Conservation (phyloP, 441 rosid genomes). For the Eutrema salsugineum region DNA sequence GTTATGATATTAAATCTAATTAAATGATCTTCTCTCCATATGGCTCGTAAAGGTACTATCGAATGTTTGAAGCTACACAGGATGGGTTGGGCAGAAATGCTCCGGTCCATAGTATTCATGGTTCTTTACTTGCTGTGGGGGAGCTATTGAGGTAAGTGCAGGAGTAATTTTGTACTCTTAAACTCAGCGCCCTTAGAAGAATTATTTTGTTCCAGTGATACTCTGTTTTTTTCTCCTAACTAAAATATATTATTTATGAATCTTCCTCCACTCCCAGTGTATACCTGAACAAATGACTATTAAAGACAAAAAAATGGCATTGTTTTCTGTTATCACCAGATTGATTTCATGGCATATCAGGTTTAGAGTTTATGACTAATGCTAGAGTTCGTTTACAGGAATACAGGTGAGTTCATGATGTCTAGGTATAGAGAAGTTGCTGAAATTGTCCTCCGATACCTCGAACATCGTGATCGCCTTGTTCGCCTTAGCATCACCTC, state of each 20-base stretch:
- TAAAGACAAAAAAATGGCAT: background rate
- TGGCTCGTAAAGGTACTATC: slow-evolving; percentile 73
- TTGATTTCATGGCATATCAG: slow-evolving; percentile 1
- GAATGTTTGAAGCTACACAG: slow-evolving; percentile 99
- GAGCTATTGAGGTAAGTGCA: slow-evolving; percentile 83
- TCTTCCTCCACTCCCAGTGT: background rate
- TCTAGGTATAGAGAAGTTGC: slow-evolving; percentile 99
- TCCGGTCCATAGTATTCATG: slow-evolving; percentile 98
- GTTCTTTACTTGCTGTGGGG: slow-evolving; percentile 99
- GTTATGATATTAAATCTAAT: background rate
- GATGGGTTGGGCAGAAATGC: slow-evolving; percentile 97
- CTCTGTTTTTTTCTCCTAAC: background rate
- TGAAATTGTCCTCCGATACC: slow-evolving; percentile 94
- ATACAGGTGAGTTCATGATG: slow-evolving; percentile 99
- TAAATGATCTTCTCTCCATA: slow-evolving; percentile 14
- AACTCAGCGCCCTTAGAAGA: background rate
- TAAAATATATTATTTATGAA: slow-evolving; percentile 2
- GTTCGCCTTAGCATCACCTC: slow-evolving; percentile 99
- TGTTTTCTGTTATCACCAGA: slow-evolving; percentile 11
- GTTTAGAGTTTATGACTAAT: slow-evolving; percentile 23
- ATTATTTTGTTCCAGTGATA: slow-evolving; percentile 5
- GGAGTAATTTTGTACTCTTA: background rate
- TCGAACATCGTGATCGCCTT: slow-evolving; percentile 93
- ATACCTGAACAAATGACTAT: slow-evolving; percentile 11
- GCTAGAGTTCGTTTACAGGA: slow-evolving; percentile 54